Evolutionary conservation across 2,329 filamentous ascomycete genomes (phyloP), one percentile per base, ranked within the genome.

Genomic region (Xylaria sp.): DNA sequence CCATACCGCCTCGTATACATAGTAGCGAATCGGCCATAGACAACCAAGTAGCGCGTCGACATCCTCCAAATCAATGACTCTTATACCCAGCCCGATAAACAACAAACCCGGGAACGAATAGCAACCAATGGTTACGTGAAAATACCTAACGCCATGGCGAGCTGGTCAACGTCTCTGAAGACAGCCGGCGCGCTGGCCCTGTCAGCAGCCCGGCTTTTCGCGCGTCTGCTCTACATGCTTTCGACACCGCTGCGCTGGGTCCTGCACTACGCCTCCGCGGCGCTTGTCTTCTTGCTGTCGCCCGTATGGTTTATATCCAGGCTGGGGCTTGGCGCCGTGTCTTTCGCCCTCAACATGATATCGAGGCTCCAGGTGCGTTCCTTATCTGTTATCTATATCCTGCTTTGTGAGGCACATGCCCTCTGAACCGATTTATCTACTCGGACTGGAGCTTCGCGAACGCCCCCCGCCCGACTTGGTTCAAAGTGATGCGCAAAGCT

Each of bases 191-290:
- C 48, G 37, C 58, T 55, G 40, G 55, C 67, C 19, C 60, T 69
- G 54, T 68, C 66, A 52, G 31, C 67, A 13, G 35, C 65, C 35
- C 65, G 52, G 46, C 47, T 67, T 9, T 8, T 68, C 17, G 40
- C 60, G 48, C 64, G 58, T 47, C 23, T 70, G 40, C 56, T 67
- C 40, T 73, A 73, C 66, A 44, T 65, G 43, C 55, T 70, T 60
- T 67, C 69, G 23, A 65, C 70, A 38, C 72, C 72, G 55, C 64
- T 74, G 33, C 66, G 67, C 52, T 74, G 72, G 65, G 69, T 69
- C 21, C 37, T 72, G 15, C 73, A 70, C 46, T 70, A 69, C 53
- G 35, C 65, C 25, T 68, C 66, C 55, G 33, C 60, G 29, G 33
- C 70, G 23, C 19, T 73, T 49, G 47, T 61, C 10, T 72, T 73